Conservation (phyloP, 2,329 filamentous ascomycete species). For the Sclerotiophoma versabilis region DNA sequence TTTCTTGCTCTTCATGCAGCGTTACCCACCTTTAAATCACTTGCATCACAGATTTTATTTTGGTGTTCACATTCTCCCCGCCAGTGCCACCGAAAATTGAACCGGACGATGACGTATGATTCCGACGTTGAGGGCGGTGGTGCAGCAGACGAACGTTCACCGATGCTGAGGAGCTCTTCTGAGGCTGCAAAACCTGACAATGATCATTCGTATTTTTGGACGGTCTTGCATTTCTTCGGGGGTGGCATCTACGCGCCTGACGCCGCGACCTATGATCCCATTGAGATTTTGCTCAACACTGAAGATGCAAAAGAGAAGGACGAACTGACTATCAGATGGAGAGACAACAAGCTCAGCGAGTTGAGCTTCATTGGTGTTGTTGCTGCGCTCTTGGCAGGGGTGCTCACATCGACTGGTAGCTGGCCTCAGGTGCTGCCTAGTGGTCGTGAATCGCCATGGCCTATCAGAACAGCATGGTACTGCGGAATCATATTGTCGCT, state of each 20-base stretch:
- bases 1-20: conserved; percentile 1
- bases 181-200: conserved; percentile 11
- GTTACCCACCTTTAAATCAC: conserved; percentile 4
- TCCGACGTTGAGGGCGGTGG: conserved; percentile 29
- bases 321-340: conserved; percentile 48
- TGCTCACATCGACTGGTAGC: conserved; percentile 53
- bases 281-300: conserved; percentile 48
- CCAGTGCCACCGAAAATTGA: conserved; percentile 8
- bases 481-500: conserved; percentile 58
- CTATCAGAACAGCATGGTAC: conserved; percentile 53
- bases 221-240: conserved; percentile 39
- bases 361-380: conserved; percentile 54
- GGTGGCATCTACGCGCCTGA: conserved; percentile 46
- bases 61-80: not conserved
- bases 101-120: conserved; percentile 28
- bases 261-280: conserved; percentile 46
- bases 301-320: conserved; percentile 44
- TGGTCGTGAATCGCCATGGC: conserved; percentile 50
- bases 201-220: conserved; percentile 13
- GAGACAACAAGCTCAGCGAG: conserved; percentile 51
- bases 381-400: conserved; percentile 40
- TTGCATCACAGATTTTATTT: not conserved
- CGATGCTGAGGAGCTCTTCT: conserved; percentile 27
- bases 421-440: conserved; percentile 54
- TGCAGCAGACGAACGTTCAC: conserved; percentile 29